phyloP scores from a whole-genome alignment of 164 flowering plant genomes.

The Vitis riparia region DNA sequence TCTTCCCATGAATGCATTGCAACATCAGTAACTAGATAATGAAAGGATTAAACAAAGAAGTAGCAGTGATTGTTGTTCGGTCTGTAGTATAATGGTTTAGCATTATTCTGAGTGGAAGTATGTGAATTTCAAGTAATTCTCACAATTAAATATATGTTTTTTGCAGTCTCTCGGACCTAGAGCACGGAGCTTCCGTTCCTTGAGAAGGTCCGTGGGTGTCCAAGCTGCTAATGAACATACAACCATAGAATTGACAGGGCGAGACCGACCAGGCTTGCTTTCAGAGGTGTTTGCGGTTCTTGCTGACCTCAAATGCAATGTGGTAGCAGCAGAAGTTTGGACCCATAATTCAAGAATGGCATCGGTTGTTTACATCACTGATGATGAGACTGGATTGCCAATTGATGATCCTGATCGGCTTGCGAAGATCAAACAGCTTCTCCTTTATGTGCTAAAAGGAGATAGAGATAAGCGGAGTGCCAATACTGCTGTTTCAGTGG shows the following conservation, averaged over 20 bases:
- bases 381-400: conserved; percentile 54
- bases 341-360: conserved; percentile 98
- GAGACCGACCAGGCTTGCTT: conserved; percentile 88
- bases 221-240: conserved; percentile 69
- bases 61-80: background rate
- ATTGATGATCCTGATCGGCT: conserved; percentile 66
- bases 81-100: background rate
- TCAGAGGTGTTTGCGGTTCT: conserved; percentile 94
- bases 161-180: conserved; percentile 69
- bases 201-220: conserved; percentile 75
- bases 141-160: conserved; percentile 16
- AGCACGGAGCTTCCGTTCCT: conserved; percentile 50
- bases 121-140: conserved; percentile 5
- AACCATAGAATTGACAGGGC: conserved; percentile 77
- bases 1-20: background rate
- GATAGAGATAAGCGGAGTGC: conserved; percentile 63
- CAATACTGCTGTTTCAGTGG: conserved; percentile 70
- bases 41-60: background rate
- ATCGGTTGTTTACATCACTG: conserved; percentile 82
- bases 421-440: conserved; percentile 63
- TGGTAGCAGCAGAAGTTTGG: conserved; percentile 92
- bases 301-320: conserved; percentile 81
- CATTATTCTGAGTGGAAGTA: background rate
- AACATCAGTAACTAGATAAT: background rate
- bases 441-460: conserved; percentile 70